A percentile compares a stretch with the other conserved stretches of the same genome.
These are phyloP conservation scores for Salix udensis DNA, from an alignment of 345 rosid species.

Conservation along the genomic window DNA sequence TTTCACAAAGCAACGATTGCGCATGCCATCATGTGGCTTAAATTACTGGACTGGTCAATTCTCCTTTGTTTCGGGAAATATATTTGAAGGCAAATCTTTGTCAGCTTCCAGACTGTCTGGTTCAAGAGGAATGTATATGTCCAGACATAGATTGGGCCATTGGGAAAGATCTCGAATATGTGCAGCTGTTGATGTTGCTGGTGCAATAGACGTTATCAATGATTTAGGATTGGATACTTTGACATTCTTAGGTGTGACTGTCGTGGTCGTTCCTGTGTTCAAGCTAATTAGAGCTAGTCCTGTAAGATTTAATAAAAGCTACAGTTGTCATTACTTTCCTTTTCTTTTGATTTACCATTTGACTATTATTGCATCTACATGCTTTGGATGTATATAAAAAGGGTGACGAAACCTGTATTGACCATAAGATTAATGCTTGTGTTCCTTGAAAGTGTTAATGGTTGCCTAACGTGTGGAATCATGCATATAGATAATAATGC, in stretches of 20 bases:
- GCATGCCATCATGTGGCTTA: conserved; percentile 19
- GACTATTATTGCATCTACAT: not conserved
- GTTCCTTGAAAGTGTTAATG: not conserved
- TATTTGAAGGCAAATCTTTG: conserved; percentile 26
- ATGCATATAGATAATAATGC: not conserved
- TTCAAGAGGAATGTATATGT: conserved; percentile 29
- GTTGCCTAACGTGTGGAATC: not conserved
- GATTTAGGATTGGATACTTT: conserved; percentile 94
- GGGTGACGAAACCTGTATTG: too few species aligned
- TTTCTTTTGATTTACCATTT: not conserved
- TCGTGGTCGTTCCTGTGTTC: conserved; percentile 84
- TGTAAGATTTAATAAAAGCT: conserved; percentile 42
- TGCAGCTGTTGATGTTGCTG: conserved; percentile 63
- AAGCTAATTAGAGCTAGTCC: conserved; percentile 82
- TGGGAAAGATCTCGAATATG: conserved; percentile 35
- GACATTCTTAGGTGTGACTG: conserved; percentile 89
- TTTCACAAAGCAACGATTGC: conserved; percentile 22
- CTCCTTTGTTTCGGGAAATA: conserved; percentile 29
- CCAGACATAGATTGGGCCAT: conserved; percentile 28
- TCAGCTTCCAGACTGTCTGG: conserved; percentile 25
- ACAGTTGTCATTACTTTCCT: not conserved
- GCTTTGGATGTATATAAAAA: not conserved
- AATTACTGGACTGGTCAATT: conserved; percentile 27
- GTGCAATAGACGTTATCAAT: conserved; percentile 84
- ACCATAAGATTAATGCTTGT: not conserved